Conservation (phyloP, 805 yeast genomes). For the Grigorovia humatica region DNA sequence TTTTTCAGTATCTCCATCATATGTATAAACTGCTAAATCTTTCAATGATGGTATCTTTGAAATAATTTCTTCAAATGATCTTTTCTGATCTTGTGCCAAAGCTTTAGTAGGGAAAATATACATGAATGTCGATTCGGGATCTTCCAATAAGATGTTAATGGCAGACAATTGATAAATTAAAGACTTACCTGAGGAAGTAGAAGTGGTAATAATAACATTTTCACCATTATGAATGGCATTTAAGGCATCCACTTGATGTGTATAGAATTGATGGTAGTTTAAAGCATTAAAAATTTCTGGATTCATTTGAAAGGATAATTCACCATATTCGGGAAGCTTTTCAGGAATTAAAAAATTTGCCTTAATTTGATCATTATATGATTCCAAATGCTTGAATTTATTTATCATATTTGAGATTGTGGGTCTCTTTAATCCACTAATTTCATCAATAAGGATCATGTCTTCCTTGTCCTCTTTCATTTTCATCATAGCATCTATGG, state of each 20-base stretch:
- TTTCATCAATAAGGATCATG: slow-evolving; percentile 17
- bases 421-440: slow-evolving; percentile 27
- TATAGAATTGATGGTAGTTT: slow-evolving; percentile 43
- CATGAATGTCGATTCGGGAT: slow-evolving; percentile 50
- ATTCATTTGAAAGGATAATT: slow-evolving; percentile 37
- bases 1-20: slow-evolving; percentile 85
- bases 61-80: slow-evolving; percentile 57
- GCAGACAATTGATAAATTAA: slow-evolving; percentile 86
- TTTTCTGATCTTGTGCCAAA: slow-evolving; percentile 88
- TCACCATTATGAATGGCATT: slow-evolving; percentile 43
- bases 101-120: slow-evolving; percentile 96
- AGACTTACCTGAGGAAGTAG: slow-evolving; percentile 95
- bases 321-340: slow-evolving; percentile 36
- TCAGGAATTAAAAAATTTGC: slow-evolving; percentile 38
- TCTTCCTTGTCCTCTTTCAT: slow-evolving; percentile 19
- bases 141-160: slow-evolving; percentile 35
- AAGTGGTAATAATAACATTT: slow-evolving; percentile 81
- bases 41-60: slow-evolving; percentile 37
- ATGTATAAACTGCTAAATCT: slow-evolving; percentile 57
- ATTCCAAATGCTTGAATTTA: slow-evolving; percentile 36
- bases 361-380: slow-evolving; percentile 57
- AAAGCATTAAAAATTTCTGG: slow-evolving; percentile 46
- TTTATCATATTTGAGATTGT: slow-evolving; percentile 40
- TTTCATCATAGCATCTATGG: slow-evolving; percentile 46
- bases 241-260: slow-evolving; percentile 77